Percentiles rank a stretch among this genome's conserved stretches.
Conservation (phyloP, 202 grass and related monocot species). For the Elaeis oleifera region DNA sequence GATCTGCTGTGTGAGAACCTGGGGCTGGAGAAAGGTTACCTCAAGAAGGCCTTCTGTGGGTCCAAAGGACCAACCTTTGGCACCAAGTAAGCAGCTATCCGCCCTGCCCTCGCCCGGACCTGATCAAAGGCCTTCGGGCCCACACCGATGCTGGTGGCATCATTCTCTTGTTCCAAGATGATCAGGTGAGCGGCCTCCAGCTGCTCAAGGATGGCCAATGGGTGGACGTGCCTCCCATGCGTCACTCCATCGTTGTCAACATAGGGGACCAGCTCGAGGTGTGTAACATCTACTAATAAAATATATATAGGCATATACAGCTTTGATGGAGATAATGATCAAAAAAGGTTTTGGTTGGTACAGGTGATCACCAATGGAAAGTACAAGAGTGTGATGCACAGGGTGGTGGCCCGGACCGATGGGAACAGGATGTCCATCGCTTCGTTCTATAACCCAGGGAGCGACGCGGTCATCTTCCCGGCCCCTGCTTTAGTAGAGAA, state of each 20-base stretch:
- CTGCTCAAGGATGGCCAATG: conserved; percentile 1
- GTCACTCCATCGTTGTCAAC: conserved; percentile 5
- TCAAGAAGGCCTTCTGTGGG: neutral
- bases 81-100: conserved; percentile 8
- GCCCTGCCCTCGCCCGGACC: conserved; percentile 1
- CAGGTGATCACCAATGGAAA: conserved; percentile 76
- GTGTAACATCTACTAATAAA: neutral
- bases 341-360: neutral
- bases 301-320: too few relatives aligned
- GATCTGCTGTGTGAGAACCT: conserved; percentile 5
- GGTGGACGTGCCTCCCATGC: conserved; percentile 2
- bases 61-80: neutral
- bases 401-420: conserved; percentile 43
- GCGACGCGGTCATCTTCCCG: conserved; percentile 66
- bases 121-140: conserved; percentile 2
- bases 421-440: conserved; percentile 81
- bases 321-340: too few relatives aligned
- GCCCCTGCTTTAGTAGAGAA: conserved; percentile 26
- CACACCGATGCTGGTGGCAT: conserved; percentile 12
- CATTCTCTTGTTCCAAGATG: conserved; percentile 11
- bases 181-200: conserved; percentile 1
- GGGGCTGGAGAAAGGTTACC: neutral
- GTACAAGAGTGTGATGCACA: conserved; percentile 77
- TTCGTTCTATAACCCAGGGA: conserved; percentile 66
- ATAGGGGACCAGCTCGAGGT: conserved; percentile 9